Base-by-base conservation (phyloP, 345 rosid species). In the Cardamine occulta region DNA sequence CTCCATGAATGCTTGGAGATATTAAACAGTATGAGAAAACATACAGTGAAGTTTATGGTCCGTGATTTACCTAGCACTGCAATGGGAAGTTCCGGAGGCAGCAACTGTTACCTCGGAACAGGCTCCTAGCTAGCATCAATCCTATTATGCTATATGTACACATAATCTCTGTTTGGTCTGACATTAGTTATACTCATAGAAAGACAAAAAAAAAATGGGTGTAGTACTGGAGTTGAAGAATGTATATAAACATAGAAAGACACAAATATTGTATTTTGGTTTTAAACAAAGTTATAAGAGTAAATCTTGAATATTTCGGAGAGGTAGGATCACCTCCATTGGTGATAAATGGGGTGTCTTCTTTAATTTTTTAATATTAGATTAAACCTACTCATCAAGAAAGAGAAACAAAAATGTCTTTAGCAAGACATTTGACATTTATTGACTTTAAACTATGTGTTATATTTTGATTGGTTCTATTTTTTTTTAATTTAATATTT, bases 1-100 rank as follows among this genome's bases (percentile, higher is more conserved):
- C 86, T 90, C 49, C 87, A 86, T 57, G 98, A 91, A 83, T 94
- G 96, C 53, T 65, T 91, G 7, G 97, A 91, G 79, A 81, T 91
- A 76, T 35, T 94, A 73, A 88, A 90, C n/a, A 31, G 64, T 26
- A 55, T 74, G 23, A 91, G 95, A 29, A 86, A 80, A 32, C 87
- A 73, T 1, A 82, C 60, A 19, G 89, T 88, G 75, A 94, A 88
- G 84, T 86, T 91, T 73, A 83, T 82, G 2, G 92, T 94, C 53
- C 86, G 84, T 26, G 97, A 91, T 47, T 18, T 66, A 15, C 80
- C 86, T 74, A 57, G 73, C 10, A 14, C 78, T 18, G 19, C 80
- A 0, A 35, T 83, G 58, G 89, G 93, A 24, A 90, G 98, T 82
- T 90, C 97, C 0, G 82, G 82, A 56, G 66, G 93, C 49, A 94